These are phyloP conservation scores for Musa itinerans DNA, from an alignment of 176 grass and related monocot species.

Conservation along the genomic window DNA sequence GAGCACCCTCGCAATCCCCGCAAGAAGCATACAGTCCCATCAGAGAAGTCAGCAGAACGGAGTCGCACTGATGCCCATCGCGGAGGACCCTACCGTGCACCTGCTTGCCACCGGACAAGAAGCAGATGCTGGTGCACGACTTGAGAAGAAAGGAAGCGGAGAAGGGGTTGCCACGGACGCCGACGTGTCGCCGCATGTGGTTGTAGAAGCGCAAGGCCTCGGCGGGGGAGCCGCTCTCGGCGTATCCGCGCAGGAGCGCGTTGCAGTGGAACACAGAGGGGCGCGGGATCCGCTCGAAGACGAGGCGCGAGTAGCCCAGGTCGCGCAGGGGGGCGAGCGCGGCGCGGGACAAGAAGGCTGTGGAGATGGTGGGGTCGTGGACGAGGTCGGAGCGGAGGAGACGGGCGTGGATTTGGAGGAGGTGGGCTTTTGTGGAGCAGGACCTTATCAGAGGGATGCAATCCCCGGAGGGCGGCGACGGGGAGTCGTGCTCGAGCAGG, in stretches of 20 bases:
- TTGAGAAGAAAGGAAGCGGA: conserved; percentile 46
- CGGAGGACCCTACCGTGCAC: conserved; percentile 34
- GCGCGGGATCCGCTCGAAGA: conserved; percentile 15
- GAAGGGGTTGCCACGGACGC: conserved; percentile 51
- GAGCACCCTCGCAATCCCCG: conserved; percentile 10
- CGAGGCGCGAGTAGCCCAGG: conserved; percentile 25
- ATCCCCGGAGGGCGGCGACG: neutral
- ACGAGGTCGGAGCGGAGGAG: conserved; percentile 34
- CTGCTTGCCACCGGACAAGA: conserved; percentile 25
- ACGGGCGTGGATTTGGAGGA: conserved; percentile 21
- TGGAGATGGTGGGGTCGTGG: conserved; percentile 1
- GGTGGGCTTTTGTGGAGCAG: conserved; percentile 24
- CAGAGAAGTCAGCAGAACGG: conserved; percentile 32
- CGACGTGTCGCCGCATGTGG: conserved; percentile 38
- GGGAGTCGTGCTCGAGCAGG: neutral
- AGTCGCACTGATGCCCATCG: conserved; percentile 30
- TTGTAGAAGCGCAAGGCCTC: conserved; percentile 36
- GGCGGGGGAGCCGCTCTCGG: neutral
- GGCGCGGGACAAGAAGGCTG: conserved; percentile 32
- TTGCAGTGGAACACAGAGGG: conserved; percentile 54
- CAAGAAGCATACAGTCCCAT: conserved; percentile 2
- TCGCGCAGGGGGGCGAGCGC: conserved; percentile 25
- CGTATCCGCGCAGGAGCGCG: conserved; percentile 32
- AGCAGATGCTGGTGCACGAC: conserved; percentile 9
- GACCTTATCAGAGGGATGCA: conserved; percentile 28